A percentile compares a stretch with the other conserved stretches of the same genome.
phyloP scores from a whole-genome alignment of 2,329 filamentous ascomycete genomes.

The Gnomoniopsis smithogilvyi region DNA sequence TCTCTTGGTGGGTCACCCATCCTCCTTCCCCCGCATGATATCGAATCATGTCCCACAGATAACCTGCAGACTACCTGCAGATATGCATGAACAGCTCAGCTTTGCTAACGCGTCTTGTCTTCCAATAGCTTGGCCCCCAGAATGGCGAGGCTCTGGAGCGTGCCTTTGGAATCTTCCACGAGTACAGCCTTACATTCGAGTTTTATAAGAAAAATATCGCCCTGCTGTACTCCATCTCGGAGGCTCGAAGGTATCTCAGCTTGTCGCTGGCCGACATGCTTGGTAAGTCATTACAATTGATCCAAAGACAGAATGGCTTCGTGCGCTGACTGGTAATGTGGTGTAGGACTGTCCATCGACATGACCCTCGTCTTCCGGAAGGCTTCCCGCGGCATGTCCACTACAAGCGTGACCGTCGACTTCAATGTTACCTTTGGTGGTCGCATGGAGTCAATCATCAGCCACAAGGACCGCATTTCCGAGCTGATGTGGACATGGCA shows the following conservation, averaged over 20 bases:
- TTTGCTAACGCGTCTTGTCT: background rate
- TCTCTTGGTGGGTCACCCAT: conserved; percentile 10
- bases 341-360: conserved; percentile 13
- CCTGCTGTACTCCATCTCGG: conserved; percentile 17
- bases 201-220: conserved; percentile 19
- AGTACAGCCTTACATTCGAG: conserved; percentile 17
- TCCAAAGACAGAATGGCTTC: background rate
- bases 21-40: background rate
- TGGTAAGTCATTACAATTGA: background rate
- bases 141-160: conserved; percentile 19
- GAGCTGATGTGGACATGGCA: conserved; percentile 20
- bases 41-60: background rate
- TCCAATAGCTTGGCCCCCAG: conserved; percentile 13
- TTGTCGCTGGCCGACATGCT: conserved; percentile 21
- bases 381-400: conserved; percentile 14
- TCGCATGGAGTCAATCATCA: conserved; percentile 18
- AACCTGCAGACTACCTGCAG: background rate
- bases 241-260: conserved; percentile 19
- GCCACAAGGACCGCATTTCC: conserved; percentile 18
- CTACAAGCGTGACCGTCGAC: conserved; percentile 17
- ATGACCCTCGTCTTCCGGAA: conserved; percentile 17
- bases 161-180: conserved; percentile 18
- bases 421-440: conserved; percentile 19
- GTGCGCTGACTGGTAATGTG: background rate
- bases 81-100: background rate